These are phyloP conservation scores for Cocos nucifera DNA, from an alignment of 176 grass and related monocot genomes.

Conservation along the genomic window DNA sequence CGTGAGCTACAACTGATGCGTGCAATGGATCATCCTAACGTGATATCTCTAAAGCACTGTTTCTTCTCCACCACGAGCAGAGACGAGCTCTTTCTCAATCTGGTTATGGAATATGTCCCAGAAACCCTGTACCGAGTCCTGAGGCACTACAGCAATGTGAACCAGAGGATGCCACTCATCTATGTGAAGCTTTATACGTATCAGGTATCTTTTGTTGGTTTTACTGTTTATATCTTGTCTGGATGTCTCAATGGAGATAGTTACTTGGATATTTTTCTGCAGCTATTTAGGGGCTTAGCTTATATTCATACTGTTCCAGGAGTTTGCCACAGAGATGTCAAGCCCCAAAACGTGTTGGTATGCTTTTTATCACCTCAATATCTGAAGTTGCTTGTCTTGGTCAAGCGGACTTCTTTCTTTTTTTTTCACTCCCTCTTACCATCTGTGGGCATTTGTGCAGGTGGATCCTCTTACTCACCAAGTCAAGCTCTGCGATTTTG, in stretches of 20 bases:
- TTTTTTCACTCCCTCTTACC: neutral
- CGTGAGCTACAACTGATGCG: conserved; percentile 67
- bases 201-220: conserved; percentile 28
- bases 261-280: conserved; percentile 4
- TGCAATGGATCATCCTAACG: conserved; percentile 44
- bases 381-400: neutral
- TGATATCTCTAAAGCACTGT: conserved; percentile 51
- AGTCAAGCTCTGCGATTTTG: conserved; percentile 63
- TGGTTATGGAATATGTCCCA: conserved; percentile 39
- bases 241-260: neutral
- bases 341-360: conserved; percentile 81
- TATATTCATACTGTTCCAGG: conserved; percentile 54
- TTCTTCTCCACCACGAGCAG: conserved; percentile 58
- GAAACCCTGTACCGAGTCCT: conserved; percentile 49
- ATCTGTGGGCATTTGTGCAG: conserved; percentile 10
- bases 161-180: conserved; percentile 55
- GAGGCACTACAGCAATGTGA: conserved; percentile 45
- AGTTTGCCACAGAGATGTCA: conserved; percentile 65
- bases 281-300: conserved; percentile 63
- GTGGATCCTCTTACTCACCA: conserved; percentile 58
- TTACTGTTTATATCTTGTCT: neutral
- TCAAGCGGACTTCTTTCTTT: conserved; percentile 1
- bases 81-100: conserved; percentile 53
- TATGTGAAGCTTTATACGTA: conserved; percentile 67
- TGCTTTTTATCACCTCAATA: neutral